Base-by-base conservation (phyloP, 2,329 filamentous ascomycete species). In the Trichophyton equinum region DNA sequence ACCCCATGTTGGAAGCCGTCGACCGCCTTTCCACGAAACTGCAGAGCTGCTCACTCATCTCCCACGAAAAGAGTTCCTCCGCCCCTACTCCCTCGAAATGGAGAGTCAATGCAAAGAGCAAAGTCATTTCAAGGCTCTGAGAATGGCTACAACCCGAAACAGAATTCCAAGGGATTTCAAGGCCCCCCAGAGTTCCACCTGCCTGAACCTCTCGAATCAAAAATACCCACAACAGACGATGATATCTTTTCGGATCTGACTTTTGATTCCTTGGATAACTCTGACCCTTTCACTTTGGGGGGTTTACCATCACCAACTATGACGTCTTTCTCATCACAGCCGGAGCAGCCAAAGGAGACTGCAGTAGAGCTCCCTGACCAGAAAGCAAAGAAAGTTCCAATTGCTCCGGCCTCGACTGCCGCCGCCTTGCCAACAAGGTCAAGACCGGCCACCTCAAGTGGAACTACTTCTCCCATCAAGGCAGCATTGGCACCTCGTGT, bases 121-220 rank as follows among this genome's bases (percentile, higher is more conserved):
- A 74, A 71, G 58, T 78, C 77, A 4, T 70, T 76, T 58, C 76
- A 78, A 67, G 76, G 86, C 60, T 65, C 72, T 42, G 65, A 69
- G 57, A 66, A 68, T 61, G 70, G 68, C 62, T 71, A 66, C 42
- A 68, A 68, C 51, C 27, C 71, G 73, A 55, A 65, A 44, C 40
- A 67, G 68, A 77, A 77, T 63, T 72, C 74, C 40, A 72, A 80
- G 63, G 80, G 85, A 4, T 84, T 81, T 53, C 82, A 82, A 49
- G 68, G 73, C 79, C 67, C 69, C 73, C 65, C 60, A 25, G 56
- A 47, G 53, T 66, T 67, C 71, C 65, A 68, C 67, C 74, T 64
- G 76, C 83, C 67, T 76, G 82, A 70, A 74, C 78, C 63, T 73
- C 81, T 67, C 76, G 81, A 64, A 78, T 86, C 74, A 77, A 82